Evolutionary conservation across 495 filamentous ascomycete species (phyloP).

Genomic region (Entonaema liquescens): DNA sequence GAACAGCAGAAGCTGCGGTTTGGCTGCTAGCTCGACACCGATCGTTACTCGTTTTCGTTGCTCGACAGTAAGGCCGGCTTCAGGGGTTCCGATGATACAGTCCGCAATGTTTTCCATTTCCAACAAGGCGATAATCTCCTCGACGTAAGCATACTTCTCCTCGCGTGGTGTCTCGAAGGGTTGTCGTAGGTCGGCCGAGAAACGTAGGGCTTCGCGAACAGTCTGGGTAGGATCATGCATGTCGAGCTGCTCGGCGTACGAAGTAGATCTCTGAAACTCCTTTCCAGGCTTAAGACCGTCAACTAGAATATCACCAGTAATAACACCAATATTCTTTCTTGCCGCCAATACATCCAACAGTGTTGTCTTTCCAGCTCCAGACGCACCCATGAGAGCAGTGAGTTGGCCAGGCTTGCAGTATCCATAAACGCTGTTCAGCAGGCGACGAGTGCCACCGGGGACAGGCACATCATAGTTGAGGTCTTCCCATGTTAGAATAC

Average conservation of each 20-base stretch:
- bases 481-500: constrained; percentile 79
- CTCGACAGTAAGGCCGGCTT: constrained; percentile 86
- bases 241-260: constrained; percentile 84
- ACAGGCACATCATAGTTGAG: constrained; percentile 83
- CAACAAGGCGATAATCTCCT: constrained; percentile 79
- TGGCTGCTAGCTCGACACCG: constrained; percentile 85
- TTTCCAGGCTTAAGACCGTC: constrained; percentile 72
- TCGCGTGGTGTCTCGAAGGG: constrained; percentile 69
- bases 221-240: constrained; percentile 80
- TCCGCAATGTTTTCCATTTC: constrained; percentile 88
- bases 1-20: constrained; percentile 86
- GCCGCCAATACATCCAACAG: constrained; percentile 79
- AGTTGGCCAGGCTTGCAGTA: constrained; percentile 82
- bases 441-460: constrained; percentile 69
- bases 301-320: constrained; percentile 76
- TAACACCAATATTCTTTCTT: constrained; percentile 81
- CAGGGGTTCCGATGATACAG: constrained; percentile 80
- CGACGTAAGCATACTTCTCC: constrained; percentile 86
- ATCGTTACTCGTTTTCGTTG: constrained; percentile 92
- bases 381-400: constrained; percentile 85
- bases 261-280: constrained; percentile 79
- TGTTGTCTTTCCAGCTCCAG: constrained; percentile 88
- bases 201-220: constrained; percentile 84
- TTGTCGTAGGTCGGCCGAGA: constrained; percentile 84
- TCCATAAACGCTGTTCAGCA: constrained; percentile 77